Evolutionary conservation across 805 yeast genomes (phyloP).

Genomic region (Saccharomyces jurei): DNA sequence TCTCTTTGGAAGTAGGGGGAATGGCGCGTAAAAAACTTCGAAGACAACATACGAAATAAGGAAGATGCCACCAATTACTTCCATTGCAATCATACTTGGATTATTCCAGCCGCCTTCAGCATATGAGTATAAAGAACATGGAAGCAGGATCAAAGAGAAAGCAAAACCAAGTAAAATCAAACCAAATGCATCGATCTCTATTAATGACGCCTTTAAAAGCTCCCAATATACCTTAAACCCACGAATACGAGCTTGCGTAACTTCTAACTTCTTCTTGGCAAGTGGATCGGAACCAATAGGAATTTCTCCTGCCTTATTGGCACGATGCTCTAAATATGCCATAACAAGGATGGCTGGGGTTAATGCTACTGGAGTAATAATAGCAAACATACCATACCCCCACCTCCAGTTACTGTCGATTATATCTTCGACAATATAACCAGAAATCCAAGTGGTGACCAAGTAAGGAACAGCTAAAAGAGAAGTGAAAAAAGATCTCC

Average conservation of each 20-base stretch:
- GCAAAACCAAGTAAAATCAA: constrained; percentile 34
- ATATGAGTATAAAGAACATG: constrained; percentile 30
- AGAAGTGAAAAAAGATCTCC: constrained; percentile 33
- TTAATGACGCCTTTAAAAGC: constrained; percentile 13
- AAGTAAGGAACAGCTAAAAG: constrained; percentile 35
- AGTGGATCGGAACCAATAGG: constrained; percentile 4
- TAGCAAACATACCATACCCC: constrained; percentile 45
- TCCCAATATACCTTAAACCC: constrained; percentile 6
- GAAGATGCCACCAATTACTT: constrained; percentile 34
- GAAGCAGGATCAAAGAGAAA: constrained; percentile 33
- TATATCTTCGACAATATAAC: constrained; percentile 31
- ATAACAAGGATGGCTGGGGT: constrained; percentile 30
- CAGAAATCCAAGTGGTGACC: constrained; percentile 38
- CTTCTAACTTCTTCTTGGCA: neutral
- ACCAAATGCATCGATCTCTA: constrained; percentile 37
- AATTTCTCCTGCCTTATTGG: constrained; percentile 17
- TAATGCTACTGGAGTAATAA: constrained; percentile 37
- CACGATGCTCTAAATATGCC: constrained; percentile 29
- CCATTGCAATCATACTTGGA: constrained; percentile 39
- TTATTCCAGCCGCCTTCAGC: constrained; percentile 32
- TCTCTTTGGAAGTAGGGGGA: constrained; percentile 34
- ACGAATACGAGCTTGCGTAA: neutral
- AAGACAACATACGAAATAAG: constrained; percentile 31
- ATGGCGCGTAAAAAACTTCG: constrained; percentile 32
- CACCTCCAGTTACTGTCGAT: constrained; percentile 39